Conservation (phyloP, 805 yeast species). For the Yarrowia alimentaria region DNA sequence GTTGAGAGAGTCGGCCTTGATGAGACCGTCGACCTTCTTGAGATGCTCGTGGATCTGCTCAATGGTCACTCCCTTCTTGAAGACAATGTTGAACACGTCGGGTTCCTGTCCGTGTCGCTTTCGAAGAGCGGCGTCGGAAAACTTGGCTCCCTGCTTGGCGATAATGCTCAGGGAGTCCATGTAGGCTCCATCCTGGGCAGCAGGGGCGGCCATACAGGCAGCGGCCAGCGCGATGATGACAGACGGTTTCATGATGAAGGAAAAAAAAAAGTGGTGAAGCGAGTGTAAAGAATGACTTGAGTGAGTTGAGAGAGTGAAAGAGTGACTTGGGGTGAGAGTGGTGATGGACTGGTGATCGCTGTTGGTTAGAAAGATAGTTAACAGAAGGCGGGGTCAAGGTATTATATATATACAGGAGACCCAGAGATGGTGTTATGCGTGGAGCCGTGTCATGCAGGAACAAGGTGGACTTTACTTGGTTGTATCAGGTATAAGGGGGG, state of each 20-base stretch:
- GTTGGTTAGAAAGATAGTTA: no score
- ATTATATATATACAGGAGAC: no score
- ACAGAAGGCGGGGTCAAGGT: no score
- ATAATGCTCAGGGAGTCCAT: conserved; percentile 13
- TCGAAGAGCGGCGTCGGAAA: background rate
- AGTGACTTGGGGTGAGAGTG: no score
- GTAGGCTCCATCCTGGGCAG: conserved; percentile 12
- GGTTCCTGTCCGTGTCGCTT: conserved; percentile 24
- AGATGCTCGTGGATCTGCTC: conserved; percentile 19
- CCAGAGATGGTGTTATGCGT: no score
- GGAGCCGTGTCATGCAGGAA: no score
- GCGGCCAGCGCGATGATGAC: conserved; percentile 2
- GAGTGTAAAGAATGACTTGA: conserved; percentile 16
- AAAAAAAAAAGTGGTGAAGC: no score
- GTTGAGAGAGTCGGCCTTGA: conserved; percentile 14
- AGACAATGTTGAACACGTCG: conserved; percentile 12
- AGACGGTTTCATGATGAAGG: conserved; percentile 18
- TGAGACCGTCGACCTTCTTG: conserved; percentile 20
- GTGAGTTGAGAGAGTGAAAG: no score
- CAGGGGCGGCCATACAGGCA: conserved; percentile 9
- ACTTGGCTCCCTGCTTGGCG: conserved; percentile 3
- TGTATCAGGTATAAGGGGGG: no score
- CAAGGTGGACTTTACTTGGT: no score
- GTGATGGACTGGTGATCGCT: no score
- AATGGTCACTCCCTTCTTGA: conserved; percentile 16